Evolutionary conservation across 257 asterid species (phyloP).

Genomic region (Solanum ahanhuiri): DNA sequence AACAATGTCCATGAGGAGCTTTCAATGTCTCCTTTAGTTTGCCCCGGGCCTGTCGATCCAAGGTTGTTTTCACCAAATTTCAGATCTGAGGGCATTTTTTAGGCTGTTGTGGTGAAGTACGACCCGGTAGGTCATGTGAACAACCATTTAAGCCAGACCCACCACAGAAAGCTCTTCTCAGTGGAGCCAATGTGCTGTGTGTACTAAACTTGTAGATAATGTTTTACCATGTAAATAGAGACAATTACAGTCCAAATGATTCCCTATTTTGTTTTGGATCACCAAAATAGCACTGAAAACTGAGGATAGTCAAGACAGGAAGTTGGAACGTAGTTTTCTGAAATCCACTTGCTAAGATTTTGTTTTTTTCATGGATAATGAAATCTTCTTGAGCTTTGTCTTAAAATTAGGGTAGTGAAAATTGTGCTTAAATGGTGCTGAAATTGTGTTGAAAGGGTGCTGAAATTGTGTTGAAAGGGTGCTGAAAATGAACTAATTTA

Average conservation of each 20-base stretch:
- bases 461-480: not conserved
- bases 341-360: not conserved
- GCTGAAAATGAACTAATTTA: not conserved
- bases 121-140: slow-evolving; percentile 1
- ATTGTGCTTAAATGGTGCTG: not conserved
- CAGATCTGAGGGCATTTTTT: slow-evolving; percentile 67
- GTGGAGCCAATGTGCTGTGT: not conserved
- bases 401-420: not conserved
- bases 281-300: not conserved
- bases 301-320: not conserved
- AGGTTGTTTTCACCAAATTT: slow-evolving; percentile 44
- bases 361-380: not conserved
- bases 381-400: not conserved
- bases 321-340: not conserved
- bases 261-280: not conserved
- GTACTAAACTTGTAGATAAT: not conserved
- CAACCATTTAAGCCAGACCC: not conserved
- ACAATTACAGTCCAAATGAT: not conserved
- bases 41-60: slow-evolving; percentile 76
- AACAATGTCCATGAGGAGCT: slow-evolving; percentile 70
- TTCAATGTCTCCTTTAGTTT: slow-evolving; percentile 58
- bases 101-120: slow-evolving; percentile 46
- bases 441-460: not conserved
- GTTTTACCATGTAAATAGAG: not conserved
- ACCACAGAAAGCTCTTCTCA: not conserved